These are phyloP conservation scores for Paspalum notatum DNA, from an alignment of 176 grass and related monocot genomes.

Conservation along the genomic window DNA sequence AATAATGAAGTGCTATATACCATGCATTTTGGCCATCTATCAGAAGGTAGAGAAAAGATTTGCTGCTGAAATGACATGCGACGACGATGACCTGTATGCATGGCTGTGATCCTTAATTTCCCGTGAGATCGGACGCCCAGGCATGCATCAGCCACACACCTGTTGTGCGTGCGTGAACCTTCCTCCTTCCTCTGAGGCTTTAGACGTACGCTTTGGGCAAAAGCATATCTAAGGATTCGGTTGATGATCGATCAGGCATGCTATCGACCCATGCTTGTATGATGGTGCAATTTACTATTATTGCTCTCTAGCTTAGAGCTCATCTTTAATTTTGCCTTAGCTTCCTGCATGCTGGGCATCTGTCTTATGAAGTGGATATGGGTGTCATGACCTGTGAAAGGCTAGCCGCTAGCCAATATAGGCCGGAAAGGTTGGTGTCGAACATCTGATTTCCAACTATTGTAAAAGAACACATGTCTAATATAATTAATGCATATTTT, in stretches of 20 bases:
- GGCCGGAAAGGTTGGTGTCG: neutral
- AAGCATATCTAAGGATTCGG: neutral
- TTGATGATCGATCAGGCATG: neutral
- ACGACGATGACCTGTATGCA: too few species aligned
- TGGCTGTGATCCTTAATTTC: neutral
- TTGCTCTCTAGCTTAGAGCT: neutral
- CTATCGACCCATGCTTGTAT: slow-evolving; percentile 2
- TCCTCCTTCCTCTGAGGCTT: neutral
- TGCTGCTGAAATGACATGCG: neutral
- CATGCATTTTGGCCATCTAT: neutral
- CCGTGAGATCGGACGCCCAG: neutral
- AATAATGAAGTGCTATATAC: neutral
- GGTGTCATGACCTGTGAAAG: neutral
- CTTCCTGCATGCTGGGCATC: slow-evolving; percentile 1
- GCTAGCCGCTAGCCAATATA: neutral
- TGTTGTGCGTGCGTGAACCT: neutral
- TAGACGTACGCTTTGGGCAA: slow-evolving; percentile 4
- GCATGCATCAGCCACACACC: neutral
- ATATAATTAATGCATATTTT: too few species aligned
- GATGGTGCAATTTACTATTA: neutral
- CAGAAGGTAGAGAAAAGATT: neutral
- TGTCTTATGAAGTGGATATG: slow-evolving; percentile 13
- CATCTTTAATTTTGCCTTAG: neutral
- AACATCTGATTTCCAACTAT: neutral
- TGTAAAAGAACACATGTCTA: too few species aligned